A percentile compares a stretch with the other conserved stretches of the same genome.
These are phyloP conservation scores for Pseudopyricularia javanii DNA, from an alignment of 2,329 filamentous ascomycete species.

Conservation along the genomic window DNA sequence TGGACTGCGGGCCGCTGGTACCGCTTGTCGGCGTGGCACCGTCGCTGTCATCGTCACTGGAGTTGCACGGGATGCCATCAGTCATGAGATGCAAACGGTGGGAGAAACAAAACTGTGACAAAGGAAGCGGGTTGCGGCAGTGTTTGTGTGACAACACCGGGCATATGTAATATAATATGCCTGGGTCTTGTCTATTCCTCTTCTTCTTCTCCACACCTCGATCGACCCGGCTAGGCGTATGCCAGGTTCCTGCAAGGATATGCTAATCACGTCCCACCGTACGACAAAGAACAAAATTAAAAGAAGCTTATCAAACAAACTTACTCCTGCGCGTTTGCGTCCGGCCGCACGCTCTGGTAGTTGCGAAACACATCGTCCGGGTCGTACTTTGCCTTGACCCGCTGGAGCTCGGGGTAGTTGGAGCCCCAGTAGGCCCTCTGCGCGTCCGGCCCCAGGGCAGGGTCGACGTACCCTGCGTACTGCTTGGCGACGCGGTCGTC, in stretches of 20 bases:
- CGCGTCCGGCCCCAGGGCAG: constrained; percentile 23
- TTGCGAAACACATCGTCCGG: constrained; percentile 44
- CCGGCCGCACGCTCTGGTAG: constrained; percentile 34
- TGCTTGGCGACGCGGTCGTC: constrained; percentile 26
- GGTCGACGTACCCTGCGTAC: constrained; percentile 54
- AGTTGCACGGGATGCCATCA: too few species aligned
- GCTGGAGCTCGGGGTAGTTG: constrained; percentile 32
- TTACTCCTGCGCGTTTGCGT: not conserved
- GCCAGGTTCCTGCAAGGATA: not conserved
- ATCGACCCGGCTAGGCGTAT: too few species aligned
- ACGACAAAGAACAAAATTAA: not conserved
- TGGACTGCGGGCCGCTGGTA: not conserved
- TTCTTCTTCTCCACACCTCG: too few species aligned
- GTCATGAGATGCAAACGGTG: too few species aligned
- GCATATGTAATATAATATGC: too few species aligned
- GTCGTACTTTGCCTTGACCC: constrained; percentile 40
- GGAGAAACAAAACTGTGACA: too few species aligned
- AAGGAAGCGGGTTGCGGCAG: too few species aligned
- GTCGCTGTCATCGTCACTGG: too few species aligned
- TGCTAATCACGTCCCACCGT: not conserved
- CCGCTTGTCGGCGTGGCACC: not conserved
- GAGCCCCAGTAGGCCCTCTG: constrained; percentile 43
- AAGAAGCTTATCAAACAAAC: not conserved
- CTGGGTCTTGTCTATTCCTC: too few species aligned
- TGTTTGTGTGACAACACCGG: too few species aligned